Evolutionary conservation across 1,139 yeast genomes (phyloP), one percentile per base, ranked within the genome.

Genomic region (Yamadazyma kanchanaburiensis): DNA sequence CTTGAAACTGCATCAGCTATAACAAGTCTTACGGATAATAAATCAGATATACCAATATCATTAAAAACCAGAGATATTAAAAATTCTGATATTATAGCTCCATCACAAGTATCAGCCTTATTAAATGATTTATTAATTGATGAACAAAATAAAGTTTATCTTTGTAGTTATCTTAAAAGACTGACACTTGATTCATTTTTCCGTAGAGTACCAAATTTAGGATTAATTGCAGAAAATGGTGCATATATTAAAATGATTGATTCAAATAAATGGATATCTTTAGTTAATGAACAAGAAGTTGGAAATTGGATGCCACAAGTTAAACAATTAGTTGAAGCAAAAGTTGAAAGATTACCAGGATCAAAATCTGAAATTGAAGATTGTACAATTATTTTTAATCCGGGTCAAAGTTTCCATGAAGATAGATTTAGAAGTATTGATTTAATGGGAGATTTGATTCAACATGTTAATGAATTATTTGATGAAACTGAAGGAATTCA

Each of bases 191-290:
- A 83, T 41, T 67, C 84, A 29, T 56, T 78, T 31, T 88, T 80
- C 56, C 68, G 81, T 22, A 72, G 88, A 38, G 71, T 78, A 9
- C 77, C 82, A 2, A 74, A 74, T 24, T 51, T 89, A 21, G 97
- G 97, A 0, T 63, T 89, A 30, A 78, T 89, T 42, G 95, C 96
- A 1, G 97, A 89, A 54, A 80, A 83, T 50, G 97, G 97, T 22
- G 94, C 88, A 2, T 80, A 65, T 42, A 72, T 83, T 18, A 78
- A 74, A 48, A 49, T 81, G 15, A 68, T 76, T 18, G 70, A 70
- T 2, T 55, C 65, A 8, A 63, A 65, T 16, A 60, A 63, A 11
- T 89, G 96, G 96, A 58, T 75, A 21, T 69, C 84, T 3, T 62
- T 85, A 25, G 74, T 75, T 14, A 77, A 78, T 33, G 71, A 71